phyloP scores from a whole-genome alignment of 495 filamentous ascomycete species.

The Aspergillus saccharolyticus region DNA sequence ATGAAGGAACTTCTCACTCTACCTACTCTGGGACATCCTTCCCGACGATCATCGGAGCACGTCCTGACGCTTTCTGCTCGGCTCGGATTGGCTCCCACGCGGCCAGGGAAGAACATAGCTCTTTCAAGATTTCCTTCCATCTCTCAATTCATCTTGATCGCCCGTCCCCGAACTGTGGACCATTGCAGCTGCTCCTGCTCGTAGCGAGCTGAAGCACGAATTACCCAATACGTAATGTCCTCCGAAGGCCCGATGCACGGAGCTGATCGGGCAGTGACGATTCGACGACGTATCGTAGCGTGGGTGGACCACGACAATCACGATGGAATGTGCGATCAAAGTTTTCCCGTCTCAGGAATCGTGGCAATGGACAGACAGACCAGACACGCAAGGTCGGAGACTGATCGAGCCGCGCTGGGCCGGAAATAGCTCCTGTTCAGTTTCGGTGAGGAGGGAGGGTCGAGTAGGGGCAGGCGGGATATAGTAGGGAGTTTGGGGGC shows the following conservation, averaged over 20 bases:
- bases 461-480: neutral
- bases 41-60: neutral
- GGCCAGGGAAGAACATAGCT: too few relatives aligned
- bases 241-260: neutral
- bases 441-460: neutral
- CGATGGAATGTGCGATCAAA: neutral
- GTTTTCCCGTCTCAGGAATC: neutral
- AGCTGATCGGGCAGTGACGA: conserved; percentile 3
- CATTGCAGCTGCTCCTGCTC: neutral
- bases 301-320: neutral
- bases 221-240: neutral
- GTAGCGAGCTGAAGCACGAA: neutral
- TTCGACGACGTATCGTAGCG: conserved; percentile 1
- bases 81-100: neutral
- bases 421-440: neutral
- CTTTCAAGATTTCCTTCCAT: neutral
- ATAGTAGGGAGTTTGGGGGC: neutral
- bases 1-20: neutral
- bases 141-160: neutral
- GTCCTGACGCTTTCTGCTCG: neutral
- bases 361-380: neutral
- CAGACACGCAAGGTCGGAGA: neutral
- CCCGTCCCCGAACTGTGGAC: neutral
- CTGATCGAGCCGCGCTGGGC: neutral
- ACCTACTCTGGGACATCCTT: neutral